Evolutionary conservation across 768 basidiomycete species (phyloP).

Genomic region (Lentinus brumalis): DNA sequence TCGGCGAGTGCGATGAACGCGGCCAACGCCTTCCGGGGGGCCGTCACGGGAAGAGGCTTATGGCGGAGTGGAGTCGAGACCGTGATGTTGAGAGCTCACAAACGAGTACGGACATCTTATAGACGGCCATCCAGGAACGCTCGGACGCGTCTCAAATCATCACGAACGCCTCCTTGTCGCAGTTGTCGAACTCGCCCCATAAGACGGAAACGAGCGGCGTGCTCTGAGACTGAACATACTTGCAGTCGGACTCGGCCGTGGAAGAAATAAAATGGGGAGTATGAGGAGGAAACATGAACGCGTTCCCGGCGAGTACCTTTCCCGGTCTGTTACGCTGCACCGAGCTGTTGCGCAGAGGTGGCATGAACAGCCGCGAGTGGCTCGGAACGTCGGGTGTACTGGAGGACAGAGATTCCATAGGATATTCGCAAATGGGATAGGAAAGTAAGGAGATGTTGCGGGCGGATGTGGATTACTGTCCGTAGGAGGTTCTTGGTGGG

Average conservation of each 20-base stretch:
- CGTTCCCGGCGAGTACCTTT: conserved; percentile 36
- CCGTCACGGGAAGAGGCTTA: conserved; percentile 56
- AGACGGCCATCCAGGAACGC: conserved; percentile 76
- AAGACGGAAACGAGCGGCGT: conserved; percentile 67
- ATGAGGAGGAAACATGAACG: conserved; percentile 75
- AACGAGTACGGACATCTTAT: conserved; percentile 72
- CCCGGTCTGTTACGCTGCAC: conserved; percentile 40
- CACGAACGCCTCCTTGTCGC: conserved; percentile 53
- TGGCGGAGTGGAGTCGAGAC: conserved; percentile 85
- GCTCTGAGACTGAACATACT: conserved; percentile 80
- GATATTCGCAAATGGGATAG: conserved; percentile 70
- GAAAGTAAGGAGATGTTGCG: conserved; percentile 58
- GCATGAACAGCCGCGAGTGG: conserved; percentile 36
- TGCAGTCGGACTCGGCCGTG: conserved; percentile 68
- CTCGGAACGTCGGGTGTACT: conserved; percentile 31
- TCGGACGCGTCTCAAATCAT: conserved; percentile 66
- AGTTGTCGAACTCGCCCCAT: conserved; percentile 62
- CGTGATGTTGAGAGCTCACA: conserved; percentile 68
- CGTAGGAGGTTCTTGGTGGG: conserved; percentile 1
- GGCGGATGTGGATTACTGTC: conserved; percentile 24
- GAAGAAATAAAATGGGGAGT: conserved; percentile 78
- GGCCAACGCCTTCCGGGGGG: conserved; percentile 37
- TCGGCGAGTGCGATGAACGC: conserved; percentile 27
- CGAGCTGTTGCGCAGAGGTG: conserved; percentile 56
- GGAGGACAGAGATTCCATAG: conserved; percentile 41